phyloP scores from a whole-genome alignment of 2,329 filamentous ascomycete species.

The Alternaria sp. region DNA sequence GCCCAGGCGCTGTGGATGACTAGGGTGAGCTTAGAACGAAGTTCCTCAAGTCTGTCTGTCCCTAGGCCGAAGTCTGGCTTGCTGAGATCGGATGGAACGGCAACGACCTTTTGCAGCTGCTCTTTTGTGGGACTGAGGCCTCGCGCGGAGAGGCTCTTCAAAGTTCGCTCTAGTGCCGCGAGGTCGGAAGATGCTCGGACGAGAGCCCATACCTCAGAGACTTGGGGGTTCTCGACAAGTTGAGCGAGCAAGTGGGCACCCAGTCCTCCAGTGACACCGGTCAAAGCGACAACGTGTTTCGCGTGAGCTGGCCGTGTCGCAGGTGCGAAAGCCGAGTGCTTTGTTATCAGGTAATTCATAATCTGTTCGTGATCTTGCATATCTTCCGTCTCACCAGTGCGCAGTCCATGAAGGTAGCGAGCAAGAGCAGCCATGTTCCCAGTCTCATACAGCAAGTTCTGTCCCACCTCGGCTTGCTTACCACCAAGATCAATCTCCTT shows the following conservation, averaged over 20 bases:
- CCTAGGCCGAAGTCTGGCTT: constrained; percentile 54
- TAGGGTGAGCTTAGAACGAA: constrained; percentile 45
- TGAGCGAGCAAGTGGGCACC: constrained; percentile 65
- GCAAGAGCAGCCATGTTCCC: constrained; percentile 60
- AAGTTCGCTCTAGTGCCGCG: constrained; percentile 47
- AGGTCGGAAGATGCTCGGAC: constrained; percentile 57
- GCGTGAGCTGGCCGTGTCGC: background rate
- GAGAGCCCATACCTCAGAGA: constrained; percentile 60
- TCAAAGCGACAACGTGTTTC: constrained; percentile 54
- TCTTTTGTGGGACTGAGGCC: constrained; percentile 47
- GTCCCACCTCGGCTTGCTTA: constrained; percentile 53
- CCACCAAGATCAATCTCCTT: constrained; percentile 61
- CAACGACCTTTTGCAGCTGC: constrained; percentile 42
- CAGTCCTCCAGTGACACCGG: constrained; percentile 71
- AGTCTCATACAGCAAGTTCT: constrained; percentile 68
- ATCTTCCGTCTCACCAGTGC: constrained; percentile 48
- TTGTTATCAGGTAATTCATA: constrained; percentile 59
- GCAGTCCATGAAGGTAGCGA: constrained; percentile 55
- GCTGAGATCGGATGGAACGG: constrained; percentile 55
- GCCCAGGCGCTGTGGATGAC: constrained; percentile 64
- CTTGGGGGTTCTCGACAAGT: constrained; percentile 38
- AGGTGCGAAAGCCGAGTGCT: constrained; percentile 49
- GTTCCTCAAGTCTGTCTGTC: constrained; percentile 21
- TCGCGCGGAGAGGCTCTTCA: constrained; percentile 48
- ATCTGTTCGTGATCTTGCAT: constrained; percentile 52